phyloP scores from a whole-genome alignment of 768 basidiomycete genomes.

The Tylopilus subfusipes region DNA sequence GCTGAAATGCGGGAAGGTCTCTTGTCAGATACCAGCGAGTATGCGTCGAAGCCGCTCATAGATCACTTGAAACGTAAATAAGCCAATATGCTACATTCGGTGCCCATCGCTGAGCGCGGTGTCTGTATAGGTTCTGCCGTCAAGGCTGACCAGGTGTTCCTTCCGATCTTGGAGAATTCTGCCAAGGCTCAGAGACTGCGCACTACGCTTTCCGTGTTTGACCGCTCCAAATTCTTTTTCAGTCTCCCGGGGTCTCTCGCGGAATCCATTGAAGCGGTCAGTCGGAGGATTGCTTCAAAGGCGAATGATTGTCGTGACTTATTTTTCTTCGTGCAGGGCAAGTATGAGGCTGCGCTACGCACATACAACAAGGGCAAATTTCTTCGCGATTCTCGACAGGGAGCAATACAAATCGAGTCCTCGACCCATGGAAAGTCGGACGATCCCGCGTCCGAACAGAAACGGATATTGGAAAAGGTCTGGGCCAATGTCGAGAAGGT shows the following conservation, averaged over 20 bases:
- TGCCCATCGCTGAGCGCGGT: conserved; percentile 2
- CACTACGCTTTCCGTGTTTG: conserved; percentile 91
- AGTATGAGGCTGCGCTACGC: conserved; percentile 88
- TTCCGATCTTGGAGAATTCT: conserved; percentile 93
- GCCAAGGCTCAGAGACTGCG: conserved; percentile 91
- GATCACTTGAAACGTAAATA: conserved; percentile 78
- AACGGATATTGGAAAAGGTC: conserved; percentile 91
- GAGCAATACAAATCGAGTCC: conserved; percentile 69
- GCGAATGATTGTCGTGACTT: not conserved
- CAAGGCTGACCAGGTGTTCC: conserved; percentile 93
- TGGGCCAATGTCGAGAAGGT: conserved; percentile 95
- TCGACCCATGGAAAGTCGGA: conserved; percentile 53
- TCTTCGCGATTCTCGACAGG: conserved; percentile 84
- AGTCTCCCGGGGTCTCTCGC: conserved; percentile 90
- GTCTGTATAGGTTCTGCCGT: conserved; percentile 67
- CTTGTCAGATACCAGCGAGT: conserved; percentile 70
- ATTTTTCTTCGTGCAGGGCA: conserved; percentile 55
- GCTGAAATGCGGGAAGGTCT: conserved; percentile 92
- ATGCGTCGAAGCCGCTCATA: conserved; percentile 75
- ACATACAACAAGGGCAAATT: conserved; percentile 98
- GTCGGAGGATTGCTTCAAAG: conserved; percentile 19
- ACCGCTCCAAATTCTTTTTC: conserved; percentile 97
- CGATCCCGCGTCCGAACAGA: conserved; percentile 70
- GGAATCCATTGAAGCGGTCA: conserved; percentile 84
- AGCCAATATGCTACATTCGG: conserved; percentile 14